Conservation (phyloP, 257 asterid species). For the Vinca minor region DNA sequence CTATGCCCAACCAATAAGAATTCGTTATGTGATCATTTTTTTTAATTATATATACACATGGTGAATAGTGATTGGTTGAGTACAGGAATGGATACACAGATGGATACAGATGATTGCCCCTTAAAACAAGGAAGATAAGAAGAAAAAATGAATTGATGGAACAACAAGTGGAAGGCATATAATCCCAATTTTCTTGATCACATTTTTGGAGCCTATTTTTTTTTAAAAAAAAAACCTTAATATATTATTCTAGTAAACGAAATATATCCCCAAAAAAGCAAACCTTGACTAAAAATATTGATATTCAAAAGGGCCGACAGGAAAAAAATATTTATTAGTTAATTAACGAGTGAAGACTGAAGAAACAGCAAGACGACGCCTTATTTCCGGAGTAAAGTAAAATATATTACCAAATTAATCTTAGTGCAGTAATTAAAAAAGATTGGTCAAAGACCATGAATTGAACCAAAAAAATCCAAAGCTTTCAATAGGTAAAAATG, state of each 20-base stretch:
- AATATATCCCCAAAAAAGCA: neutral
- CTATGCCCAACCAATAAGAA: too few relatives aligned
- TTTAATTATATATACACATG: too few relatives aligned
- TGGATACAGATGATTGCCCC: neutral
- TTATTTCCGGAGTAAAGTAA: constrained; percentile 11
- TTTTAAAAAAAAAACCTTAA: neutral
- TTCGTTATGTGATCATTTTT: too few relatives aligned
- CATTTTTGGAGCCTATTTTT: neutral
- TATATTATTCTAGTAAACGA: neutral
- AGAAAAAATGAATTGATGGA: neutral
- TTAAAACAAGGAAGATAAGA: neutral
- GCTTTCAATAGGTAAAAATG: too few relatives aligned
- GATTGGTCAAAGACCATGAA: constrained; percentile 9
- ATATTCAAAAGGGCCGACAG: neutral
- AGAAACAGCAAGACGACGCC: constrained; percentile 22
- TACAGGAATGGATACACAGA: too few relatives aligned
- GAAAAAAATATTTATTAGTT: neutral
- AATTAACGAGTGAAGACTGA: neutral
- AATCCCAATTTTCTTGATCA: neutral
- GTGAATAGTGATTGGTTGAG: too few relatives aligned
- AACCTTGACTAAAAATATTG: neutral
- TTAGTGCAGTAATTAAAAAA: neutral
- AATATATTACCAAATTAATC: neutral
- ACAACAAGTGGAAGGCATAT: neutral
- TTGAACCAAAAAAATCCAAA: neutral